Conservation (phyloP, 257 asterid genomes). For the Rhazya stricta region DNA sequence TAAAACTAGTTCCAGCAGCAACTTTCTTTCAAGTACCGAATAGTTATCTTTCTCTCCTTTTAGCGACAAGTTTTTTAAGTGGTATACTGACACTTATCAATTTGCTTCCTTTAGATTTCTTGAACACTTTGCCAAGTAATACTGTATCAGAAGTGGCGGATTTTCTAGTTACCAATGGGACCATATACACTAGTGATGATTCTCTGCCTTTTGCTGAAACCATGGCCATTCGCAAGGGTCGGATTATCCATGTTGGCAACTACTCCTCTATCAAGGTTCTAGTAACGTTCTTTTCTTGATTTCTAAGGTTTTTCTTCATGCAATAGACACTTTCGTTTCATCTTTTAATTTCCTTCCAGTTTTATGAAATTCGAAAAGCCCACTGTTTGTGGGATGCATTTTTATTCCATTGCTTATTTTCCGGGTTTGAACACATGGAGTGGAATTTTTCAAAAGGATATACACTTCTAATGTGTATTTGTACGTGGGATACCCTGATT, state of each 20-base stretch:
- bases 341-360: not conserved
- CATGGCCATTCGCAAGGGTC: slow-evolving; percentile 61
- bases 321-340: not conserved
- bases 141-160: slow-evolving; percentile 35
- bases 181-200: slow-evolving; percentile 60
- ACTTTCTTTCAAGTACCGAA: not conserved
- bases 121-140: not conserved
- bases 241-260: slow-evolving; percentile 51
- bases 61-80: not conserved
- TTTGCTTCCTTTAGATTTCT: not conserved
- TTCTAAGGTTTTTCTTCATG: not conserved
- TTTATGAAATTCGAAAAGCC: not conserved
- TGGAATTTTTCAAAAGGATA: no score
- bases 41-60: not conserved
- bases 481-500: not conserved
- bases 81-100: not conserved
- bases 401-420: no score
- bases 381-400: no score
- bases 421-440: not conserved
- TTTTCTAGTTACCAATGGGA: slow-evolving; percentile 60
- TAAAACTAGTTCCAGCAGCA: not conserved
- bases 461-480: not conserved
- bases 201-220: slow-evolving; percentile 59
- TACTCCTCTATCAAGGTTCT: slow-evolving; percentile 47
- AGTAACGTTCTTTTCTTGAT: not conserved